A percentile compares a stretch with the other conserved stretches of the same genome.
Conservation (phyloP, 495 filamentous ascomycete species). For the Pseudoneurospora amorphoporcata region DNA sequence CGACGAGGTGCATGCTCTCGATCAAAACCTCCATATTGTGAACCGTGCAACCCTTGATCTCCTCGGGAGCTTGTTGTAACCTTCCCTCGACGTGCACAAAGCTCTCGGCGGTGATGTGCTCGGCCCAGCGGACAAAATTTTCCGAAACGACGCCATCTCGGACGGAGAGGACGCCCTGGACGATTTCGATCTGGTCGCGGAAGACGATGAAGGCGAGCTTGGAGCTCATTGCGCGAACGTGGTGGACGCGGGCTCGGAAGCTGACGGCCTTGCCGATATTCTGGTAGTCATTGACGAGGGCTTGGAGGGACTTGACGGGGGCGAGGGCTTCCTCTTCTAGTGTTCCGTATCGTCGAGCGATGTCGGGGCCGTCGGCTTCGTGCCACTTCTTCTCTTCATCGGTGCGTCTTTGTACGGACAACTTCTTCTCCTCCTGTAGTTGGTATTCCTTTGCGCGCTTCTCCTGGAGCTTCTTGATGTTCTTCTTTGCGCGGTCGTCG, state of each 20-base stretch:
- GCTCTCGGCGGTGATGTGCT: slow-evolving; percentile 66
- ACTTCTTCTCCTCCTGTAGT: slow-evolving; percentile 39
- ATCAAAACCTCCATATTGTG: slow-evolving; percentile 71
- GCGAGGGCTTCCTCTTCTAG: slow-evolving; percentile 24
- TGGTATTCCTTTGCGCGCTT: slow-evolving; percentile 40
- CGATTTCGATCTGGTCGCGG: slow-evolving; percentile 66
- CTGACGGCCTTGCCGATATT: slow-evolving; percentile 54
- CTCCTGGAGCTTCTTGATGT: slow-evolving; percentile 35
- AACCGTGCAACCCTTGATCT: slow-evolving; percentile 69
- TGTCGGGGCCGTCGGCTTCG: slow-evolving; percentile 40
- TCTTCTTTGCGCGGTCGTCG: slow-evolving; percentile 39
- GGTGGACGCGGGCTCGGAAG: slow-evolving; percentile 79
- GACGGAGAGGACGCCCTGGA: slow-evolving; percentile 66
- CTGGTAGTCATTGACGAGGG: slow-evolving; percentile 15
- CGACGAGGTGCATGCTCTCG: slow-evolving; percentile 60
- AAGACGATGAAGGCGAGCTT: slow-evolving; percentile 85
- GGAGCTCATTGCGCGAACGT: slow-evolving; percentile 71
- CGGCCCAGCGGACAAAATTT: slow-evolving; percentile 87
- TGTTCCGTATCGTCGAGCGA: slow-evolving; percentile 52
- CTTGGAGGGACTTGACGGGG: slow-evolving; percentile 14
- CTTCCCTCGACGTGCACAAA: slow-evolving; percentile 69
- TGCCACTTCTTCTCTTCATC: slow-evolving; percentile 35
- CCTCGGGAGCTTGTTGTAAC: slow-evolving; percentile 63
- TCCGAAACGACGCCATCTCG: slow-evolving; percentile 47
- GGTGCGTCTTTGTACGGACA: slow-evolving; percentile 34